Percentiles rank a stretch among this genome's conserved stretches.
These are phyloP conservation scores for Boletellus ananiceps DNA, from an alignment of 768 basidiomycete species.

Conservation along the genomic window DNA sequence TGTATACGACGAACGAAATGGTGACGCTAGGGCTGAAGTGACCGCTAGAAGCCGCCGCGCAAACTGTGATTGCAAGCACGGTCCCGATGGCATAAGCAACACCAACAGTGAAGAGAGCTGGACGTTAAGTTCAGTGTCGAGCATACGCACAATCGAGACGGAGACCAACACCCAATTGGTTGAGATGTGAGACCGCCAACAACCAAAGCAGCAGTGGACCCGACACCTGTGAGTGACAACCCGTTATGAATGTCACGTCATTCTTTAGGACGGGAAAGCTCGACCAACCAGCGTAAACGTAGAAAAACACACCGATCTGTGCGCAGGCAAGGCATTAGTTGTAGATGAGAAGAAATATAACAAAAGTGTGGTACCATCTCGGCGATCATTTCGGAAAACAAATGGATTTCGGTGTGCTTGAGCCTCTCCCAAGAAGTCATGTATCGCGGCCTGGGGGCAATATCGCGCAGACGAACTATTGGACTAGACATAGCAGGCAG, in stretches of 20 bases:
- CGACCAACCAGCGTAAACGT: slow-evolving; percentile 47
- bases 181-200: slow-evolving; percentile 43
- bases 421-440: slow-evolving; percentile 49
- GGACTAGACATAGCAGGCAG: slow-evolving; percentile 19
- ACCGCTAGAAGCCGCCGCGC: slow-evolving; percentile 51
- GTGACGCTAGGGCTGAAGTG: slow-evolving; percentile 67
- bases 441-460: slow-evolving; percentile 35
- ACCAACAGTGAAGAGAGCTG: slow-evolving; percentile 56
- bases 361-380: slow-evolving; percentile 43
- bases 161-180: slow-evolving; percentile 47
- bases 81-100: slow-evolving; percentile 57
- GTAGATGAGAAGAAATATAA: background rate
- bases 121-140: background rate
- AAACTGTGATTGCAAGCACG: slow-evolving; percentile 51
- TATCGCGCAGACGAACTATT: slow-evolving; percentile 39
- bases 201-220: slow-evolving; percentile 48
- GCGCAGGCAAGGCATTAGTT: slow-evolving; percentile 4
- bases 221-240: slow-evolving; percentile 38
- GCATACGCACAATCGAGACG: background rate
- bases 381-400: slow-evolving; percentile 55
- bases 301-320: slow-evolving; percentile 60
- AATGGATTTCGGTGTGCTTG: slow-evolving; percentile 45
- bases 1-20: slow-evolving; percentile 47
- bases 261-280: background rate
- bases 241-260: background rate